Conservation (phyloP, 495 filamentous ascomycete genomes). For the Aspergillus kassunensis region DNA sequence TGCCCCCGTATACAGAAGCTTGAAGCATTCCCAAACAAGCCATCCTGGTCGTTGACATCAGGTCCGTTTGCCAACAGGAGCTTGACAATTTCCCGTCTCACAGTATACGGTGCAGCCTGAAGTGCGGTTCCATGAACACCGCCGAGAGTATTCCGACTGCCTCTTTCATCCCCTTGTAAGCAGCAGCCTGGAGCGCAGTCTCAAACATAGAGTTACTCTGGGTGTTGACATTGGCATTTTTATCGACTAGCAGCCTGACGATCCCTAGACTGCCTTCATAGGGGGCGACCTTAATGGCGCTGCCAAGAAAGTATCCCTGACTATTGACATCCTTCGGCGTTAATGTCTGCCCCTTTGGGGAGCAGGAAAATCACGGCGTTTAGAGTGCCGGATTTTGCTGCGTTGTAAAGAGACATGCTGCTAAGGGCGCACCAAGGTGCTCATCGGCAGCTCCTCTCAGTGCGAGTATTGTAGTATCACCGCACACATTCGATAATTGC, state of each 20-base stretch:
- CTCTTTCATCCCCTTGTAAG: neutral
- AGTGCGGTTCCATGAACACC: neutral
- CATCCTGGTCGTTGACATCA: neutral
- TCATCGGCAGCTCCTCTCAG: too few species aligned
- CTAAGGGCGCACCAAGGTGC: too few species aligned
- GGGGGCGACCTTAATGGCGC: neutral
- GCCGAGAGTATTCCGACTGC: neutral
- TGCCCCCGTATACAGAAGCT: neutral
- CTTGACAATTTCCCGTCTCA: neutral
- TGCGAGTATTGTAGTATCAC: too few species aligned
- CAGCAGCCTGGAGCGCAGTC: neutral
- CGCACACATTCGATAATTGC: too few species aligned
- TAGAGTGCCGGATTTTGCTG: neutral
- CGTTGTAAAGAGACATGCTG: neutral
- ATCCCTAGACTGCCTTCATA: neutral
- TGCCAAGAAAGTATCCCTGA: too few species aligned
- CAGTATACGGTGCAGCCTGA: neutral
- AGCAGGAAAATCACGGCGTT: neutral
- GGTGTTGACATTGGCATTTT: neutral
- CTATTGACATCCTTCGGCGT: neutral
- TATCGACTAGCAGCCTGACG: neutral
- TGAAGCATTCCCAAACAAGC: neutral
- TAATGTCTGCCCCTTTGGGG: neutral
- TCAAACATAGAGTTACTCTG: neutral
- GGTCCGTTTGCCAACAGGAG: neutral